phyloP scores from a whole-genome alignment of 306 rosid genomes.

The Prunus mira region DNA sequence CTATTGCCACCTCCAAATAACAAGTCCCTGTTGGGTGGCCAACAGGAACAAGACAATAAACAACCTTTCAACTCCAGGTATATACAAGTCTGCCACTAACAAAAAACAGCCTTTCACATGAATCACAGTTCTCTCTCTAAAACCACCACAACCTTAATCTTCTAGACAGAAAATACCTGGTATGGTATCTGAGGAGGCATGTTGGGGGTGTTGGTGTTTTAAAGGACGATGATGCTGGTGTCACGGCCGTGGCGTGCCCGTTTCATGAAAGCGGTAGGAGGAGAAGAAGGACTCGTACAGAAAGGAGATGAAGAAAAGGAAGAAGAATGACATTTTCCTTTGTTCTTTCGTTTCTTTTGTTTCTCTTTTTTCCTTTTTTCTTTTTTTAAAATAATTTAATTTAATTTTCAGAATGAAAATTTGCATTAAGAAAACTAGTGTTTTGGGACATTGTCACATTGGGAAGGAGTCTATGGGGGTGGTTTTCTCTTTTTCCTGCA shows the following conservation, averaged over 20 bases:
- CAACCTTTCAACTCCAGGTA: not conserved
- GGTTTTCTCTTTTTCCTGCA: constrained; percentile 29
- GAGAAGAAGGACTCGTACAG: constrained; percentile 19
- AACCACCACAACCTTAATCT: too few species aligned
- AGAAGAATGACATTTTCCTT: constrained; percentile 29
- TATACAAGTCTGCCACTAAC: not conserved
- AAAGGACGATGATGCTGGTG: constrained; percentile 8
- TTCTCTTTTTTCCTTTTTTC: not conserved
- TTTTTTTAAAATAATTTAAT: not conserved
- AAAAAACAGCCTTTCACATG: not conserved
- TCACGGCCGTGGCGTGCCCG: constrained; percentile 33
- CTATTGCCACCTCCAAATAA: not conserved
- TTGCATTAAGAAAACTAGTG: constrained; percentile 19
- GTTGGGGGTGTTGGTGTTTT: not conserved
- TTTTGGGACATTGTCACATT: constrained; percentile 4
- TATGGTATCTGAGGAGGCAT: constrained; percentile 45
- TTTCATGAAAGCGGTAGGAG: constrained; percentile 34
- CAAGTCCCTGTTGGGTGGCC: not conserved
- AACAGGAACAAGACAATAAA: not conserved
- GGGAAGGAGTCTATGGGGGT: not conserved
- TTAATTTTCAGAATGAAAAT: not conserved
- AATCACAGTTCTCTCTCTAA: not conserved
- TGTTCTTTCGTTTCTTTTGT: not conserved
- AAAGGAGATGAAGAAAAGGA: not conserved
- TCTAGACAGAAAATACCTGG: constrained; percentile 31